These are phyloP conservation scores for Eutrema heterophyllum DNA, from an alignment of 345 rosid genomes.

Conservation along the genomic window DNA sequence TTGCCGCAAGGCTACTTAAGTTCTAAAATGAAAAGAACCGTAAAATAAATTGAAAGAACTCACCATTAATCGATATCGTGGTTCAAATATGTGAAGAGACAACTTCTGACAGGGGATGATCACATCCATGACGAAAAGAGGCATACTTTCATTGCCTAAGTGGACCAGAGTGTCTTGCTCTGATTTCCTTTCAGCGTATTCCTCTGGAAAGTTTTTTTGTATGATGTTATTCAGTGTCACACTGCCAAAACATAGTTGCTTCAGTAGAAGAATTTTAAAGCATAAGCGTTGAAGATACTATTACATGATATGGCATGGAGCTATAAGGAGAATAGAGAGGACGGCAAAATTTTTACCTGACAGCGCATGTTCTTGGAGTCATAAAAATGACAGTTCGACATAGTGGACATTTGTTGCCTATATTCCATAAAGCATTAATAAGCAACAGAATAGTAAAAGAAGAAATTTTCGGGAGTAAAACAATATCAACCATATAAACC, in stretches of 20 bases:
- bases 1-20: not conserved
- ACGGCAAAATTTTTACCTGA: constrained; percentile 45
- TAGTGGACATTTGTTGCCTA: constrained; percentile 95
- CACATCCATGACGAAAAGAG: constrained; percentile 92
- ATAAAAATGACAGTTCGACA: constrained; percentile 87
- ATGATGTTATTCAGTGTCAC: constrained; percentile 86
- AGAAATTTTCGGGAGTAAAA: not conserved
- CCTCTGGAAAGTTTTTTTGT: constrained; percentile 82
- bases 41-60: constrained; percentile 26
- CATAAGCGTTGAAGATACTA: not conserved
- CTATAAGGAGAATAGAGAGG: not conserved
- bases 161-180: constrained; percentile 74
- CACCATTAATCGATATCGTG: constrained; percentile 92
- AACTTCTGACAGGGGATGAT: constrained; percentile 87
- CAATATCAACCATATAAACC: constrained; percentile 26
- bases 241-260: constrained; percentile 39
- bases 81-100: constrained; percentile 88
- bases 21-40: constrained; percentile 3
- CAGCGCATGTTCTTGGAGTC: constrained; percentile 76
- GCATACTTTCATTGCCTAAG: constrained; percentile 76
- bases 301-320: not conserved
- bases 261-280: constrained; percentile 10
- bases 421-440: constrained; percentile 19
- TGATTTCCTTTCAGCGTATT: constrained; percentile 81
- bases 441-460: not conserved